These are phyloP conservation scores for Westerdykella aurantiaca DNA, from an alignment of 2,329 filamentous ascomycete species.

Conservation along the genomic window DNA sequence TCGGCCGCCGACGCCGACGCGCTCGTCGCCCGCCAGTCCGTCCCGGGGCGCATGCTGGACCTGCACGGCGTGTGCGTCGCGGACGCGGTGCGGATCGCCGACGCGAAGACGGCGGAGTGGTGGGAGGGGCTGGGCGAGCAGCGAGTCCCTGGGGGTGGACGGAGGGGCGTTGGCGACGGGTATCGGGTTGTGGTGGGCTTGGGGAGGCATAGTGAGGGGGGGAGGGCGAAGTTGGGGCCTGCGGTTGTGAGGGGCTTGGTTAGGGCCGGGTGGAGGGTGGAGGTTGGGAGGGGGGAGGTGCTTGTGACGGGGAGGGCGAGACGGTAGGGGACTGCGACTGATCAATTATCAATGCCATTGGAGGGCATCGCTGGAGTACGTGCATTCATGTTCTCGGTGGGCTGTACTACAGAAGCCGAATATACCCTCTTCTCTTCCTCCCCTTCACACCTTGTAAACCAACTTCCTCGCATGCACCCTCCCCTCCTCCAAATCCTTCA, in stretches of 20 bases:
- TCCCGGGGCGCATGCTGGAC: constrained; percentile 58
- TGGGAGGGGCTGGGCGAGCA: constrained; percentile 68
- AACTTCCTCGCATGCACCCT: constrained; percentile 34
- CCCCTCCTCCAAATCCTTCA: constrained; percentile 27
- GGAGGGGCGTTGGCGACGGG: constrained; percentile 45
- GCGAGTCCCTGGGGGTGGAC: constrained; percentile 45
- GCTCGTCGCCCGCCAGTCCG: constrained; percentile 65
- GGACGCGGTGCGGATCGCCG: constrained; percentile 74
- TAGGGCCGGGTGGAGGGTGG: constrained; percentile 76
- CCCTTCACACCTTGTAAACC: constrained; percentile 17
- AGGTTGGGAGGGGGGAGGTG: constrained; percentile 65
- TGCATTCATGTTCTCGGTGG: no score
- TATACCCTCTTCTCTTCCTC: no score
- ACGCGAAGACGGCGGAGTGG: constrained; percentile 63
- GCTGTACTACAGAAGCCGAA: no score
- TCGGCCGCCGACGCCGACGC: constrained; percentile 63
- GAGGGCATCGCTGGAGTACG: no score
- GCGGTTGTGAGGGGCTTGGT: constrained; percentile 72
- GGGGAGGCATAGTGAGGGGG: constrained; percentile 71
- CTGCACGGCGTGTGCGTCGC: constrained; percentile 77
- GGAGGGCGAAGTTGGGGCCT: constrained; percentile 68
- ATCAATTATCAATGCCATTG: no score
- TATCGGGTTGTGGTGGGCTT: constrained; percentile 76
- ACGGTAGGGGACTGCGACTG: background rate
- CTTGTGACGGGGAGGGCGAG: constrained; percentile 57